These are phyloP conservation scores for Lactarius pseudohatsudake DNA, from an alignment of 768 basidiomycete species.

Conservation along the genomic window DNA sequence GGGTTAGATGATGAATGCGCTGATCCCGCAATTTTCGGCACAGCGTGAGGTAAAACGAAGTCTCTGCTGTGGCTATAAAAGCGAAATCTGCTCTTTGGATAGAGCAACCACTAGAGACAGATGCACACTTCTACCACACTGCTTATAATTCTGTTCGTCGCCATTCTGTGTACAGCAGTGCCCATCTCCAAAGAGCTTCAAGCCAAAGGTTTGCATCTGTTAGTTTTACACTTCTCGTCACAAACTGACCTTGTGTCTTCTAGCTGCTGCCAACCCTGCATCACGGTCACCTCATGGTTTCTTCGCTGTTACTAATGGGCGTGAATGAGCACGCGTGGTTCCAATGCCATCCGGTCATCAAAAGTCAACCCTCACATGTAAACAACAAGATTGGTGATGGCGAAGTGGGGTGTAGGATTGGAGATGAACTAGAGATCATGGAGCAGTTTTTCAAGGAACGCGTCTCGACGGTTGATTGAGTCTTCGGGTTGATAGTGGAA, in stretches of 20 bases:
- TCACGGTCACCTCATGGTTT: neutral
- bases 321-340: neutral
- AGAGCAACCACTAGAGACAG: too few relatives aligned
- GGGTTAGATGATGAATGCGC: too few relatives aligned
- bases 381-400: neutral
- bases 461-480: neutral
- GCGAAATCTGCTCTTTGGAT: too few relatives aligned
- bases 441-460: neutral
- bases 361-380: neutral
- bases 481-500: neutral
- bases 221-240: neutral
- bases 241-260: neutral
- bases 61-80: too few relatives aligned
- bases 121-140: too few relatives aligned
- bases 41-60: too few relatives aligned
- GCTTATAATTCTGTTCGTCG: too few relatives aligned
- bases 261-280: neutral
- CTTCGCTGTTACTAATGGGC: neutral
- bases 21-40: too few relatives aligned
- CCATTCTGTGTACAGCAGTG: neutral
- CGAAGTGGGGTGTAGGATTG: conserved; percentile 37
- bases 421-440: neutral
- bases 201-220: neutral
- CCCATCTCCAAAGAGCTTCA: neutral
- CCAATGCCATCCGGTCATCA: too few relatives aligned